These are phyloP conservation scores for Xylaria intraflava DNA, from an alignment of 495 filamentous ascomycete genomes.

Conservation along the genomic window DNA sequence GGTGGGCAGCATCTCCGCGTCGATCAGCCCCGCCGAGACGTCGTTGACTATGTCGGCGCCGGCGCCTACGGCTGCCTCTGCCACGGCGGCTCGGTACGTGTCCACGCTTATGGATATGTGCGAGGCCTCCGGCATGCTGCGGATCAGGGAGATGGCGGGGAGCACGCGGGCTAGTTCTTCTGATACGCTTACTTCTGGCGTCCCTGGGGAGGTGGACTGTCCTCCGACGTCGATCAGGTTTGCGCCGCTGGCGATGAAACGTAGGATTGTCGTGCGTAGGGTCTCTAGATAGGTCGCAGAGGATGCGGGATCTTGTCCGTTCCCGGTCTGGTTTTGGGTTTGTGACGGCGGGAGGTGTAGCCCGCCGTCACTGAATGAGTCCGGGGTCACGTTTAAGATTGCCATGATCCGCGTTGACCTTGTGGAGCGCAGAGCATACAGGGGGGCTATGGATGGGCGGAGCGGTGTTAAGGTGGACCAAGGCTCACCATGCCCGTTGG, in stretches of 20 bases:
- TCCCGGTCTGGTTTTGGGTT: constrained; percentile 5
- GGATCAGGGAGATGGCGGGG: constrained; percentile 68
- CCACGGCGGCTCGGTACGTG: constrained; percentile 84
- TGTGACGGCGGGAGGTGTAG: constrained; percentile 35
- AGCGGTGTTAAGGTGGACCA: constrained; percentile 67
- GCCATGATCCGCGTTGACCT: constrained; percentile 81
- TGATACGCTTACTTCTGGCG: constrained; percentile 53
- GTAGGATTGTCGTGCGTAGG: constrained; percentile 39
- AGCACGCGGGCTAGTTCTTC: constrained; percentile 76
- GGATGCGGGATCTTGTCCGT: background rate
- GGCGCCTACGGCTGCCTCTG: constrained; percentile 68
- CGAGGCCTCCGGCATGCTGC: constrained; percentile 53
- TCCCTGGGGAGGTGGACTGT: constrained; percentile 78
- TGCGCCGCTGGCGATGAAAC: constrained; percentile 59
- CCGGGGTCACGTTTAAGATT: constrained; percentile 90
- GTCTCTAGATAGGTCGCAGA: constrained; percentile 29
- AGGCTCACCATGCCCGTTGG: constrained; percentile 25
- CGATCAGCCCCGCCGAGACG: constrained; percentile 74
- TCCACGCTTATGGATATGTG: constrained; percentile 75
- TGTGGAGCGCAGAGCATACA: constrained; percentile 56
- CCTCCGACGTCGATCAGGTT: constrained; percentile 90
- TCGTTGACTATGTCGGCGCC: constrained; percentile 96
- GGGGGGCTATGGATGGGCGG: constrained; percentile 47
- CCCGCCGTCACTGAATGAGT: constrained; percentile 95
- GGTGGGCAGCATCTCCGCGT: constrained; percentile 74